Conservation (phyloP, 2,329 filamentous ascomycete genomes). For the Penicillium sp. region DNA sequence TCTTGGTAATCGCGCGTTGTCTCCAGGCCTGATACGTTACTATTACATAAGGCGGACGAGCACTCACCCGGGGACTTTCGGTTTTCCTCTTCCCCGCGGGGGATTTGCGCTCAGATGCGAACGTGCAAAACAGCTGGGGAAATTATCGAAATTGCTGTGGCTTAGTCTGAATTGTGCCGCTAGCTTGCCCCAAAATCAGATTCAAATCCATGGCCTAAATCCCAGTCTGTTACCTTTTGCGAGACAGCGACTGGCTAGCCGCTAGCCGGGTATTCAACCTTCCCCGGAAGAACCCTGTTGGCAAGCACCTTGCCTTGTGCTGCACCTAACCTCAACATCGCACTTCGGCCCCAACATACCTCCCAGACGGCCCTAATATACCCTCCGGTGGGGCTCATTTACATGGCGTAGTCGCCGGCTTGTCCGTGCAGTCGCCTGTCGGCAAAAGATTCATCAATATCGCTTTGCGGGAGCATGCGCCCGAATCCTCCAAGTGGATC, state of each 20-base stretch:
- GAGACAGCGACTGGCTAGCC: conserved; percentile 18
- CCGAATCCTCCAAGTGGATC: conserved; percentile 25
- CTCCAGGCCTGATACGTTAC: not conserved
- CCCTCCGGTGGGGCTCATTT: conserved; percentile 5
- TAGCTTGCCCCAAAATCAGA: not conserved
- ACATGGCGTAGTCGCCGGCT: conserved; percentile 17
- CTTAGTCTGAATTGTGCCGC: not conserved
- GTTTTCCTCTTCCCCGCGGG: conserved; percentile 21
- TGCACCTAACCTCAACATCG: not conserved
- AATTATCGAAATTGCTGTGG: not conserved
- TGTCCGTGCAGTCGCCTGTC: conserved; percentile 19
- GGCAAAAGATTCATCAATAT: conserved; percentile 32
- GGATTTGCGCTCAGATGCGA: conserved; percentile 2
- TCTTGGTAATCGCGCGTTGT: not conserved
- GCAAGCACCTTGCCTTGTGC: not conserved
- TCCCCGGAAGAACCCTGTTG: conserved; percentile 15
- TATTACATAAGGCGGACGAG: conserved; percentile 12
- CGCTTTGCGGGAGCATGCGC: conserved; percentile 31
- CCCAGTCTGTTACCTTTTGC: conserved; percentile 15
- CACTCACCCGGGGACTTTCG: conserved; percentile 13
- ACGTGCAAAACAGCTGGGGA: not conserved
- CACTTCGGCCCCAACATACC: not conserved
- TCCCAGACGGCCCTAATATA: conserved; percentile 1
- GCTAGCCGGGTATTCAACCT: conserved; percentile 13
- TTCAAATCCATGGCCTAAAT: not conserved